Conservation (phyloP, 2,329 filamentous ascomycete species). For the Aspergillus sp. region DNA sequence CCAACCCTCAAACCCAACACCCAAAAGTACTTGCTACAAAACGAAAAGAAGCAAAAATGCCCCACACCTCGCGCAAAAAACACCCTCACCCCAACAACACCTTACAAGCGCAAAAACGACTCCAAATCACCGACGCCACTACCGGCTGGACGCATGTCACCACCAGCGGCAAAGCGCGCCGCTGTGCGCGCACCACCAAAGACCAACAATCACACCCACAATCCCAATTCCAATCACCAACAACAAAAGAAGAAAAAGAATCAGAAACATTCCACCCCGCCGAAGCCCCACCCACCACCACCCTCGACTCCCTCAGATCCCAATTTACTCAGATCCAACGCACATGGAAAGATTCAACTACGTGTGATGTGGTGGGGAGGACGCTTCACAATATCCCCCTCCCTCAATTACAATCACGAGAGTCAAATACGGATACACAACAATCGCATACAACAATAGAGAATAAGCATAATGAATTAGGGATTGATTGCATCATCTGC, state of each 20-base stretch:
- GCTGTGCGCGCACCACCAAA: constrained; percentile 21
- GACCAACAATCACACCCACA: background rate
- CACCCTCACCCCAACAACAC: constrained; percentile 7
- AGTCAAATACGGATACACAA: background rate
- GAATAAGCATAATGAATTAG: no score
- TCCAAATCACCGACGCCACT: constrained; percentile 39
- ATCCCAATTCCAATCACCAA: constrained; percentile 1
- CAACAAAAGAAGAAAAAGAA: background rate
- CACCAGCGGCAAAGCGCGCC: constrained; percentile 32
- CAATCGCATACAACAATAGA: background rate
- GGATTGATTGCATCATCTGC: constrained; percentile 37
- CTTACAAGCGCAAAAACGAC: constrained; percentile 33
- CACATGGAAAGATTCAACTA: constrained; percentile 34
- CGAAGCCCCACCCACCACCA: constrained; percentile 39
- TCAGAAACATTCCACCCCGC: constrained; percentile 29
- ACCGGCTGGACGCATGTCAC: constrained; percentile 50
- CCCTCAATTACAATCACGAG: background rate
- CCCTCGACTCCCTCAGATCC: constrained; percentile 31
- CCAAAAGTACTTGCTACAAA: background rate
- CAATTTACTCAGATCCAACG: constrained; percentile 33
- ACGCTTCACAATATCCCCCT: constrained; percentile 1
- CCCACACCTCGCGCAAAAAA: constrained; percentile 36
- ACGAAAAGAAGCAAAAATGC: constrained; percentile 28
- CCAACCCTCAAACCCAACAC: background rate
- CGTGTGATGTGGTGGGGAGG: constrained; percentile 26